These are phyloP conservation scores for Dioscorea cayenensis DNA, from an alignment of 116 monocot genomes.

Conservation along the genomic window DNA sequence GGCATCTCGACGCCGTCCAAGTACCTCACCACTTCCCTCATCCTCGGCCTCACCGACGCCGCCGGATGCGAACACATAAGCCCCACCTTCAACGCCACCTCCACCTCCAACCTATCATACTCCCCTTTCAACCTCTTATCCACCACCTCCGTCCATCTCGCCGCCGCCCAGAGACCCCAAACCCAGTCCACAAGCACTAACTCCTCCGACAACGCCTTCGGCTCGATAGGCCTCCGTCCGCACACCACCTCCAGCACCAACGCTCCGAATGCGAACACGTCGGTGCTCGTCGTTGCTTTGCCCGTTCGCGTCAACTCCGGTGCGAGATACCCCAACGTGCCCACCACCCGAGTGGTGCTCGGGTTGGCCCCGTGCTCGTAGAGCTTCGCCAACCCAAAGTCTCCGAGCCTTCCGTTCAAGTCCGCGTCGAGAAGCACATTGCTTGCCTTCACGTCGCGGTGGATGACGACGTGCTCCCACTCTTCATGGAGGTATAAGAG, in stretches of 20 bases:
- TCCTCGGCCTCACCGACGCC: slow-evolving; percentile 30
- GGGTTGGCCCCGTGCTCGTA: slow-evolving; percentile 41
- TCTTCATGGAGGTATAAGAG: slow-evolving; percentile 30
- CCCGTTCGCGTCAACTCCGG: slow-evolving; percentile 27
- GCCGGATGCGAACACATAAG: slow-evolving; percentile 53
- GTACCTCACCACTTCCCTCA: slow-evolving; percentile 43
- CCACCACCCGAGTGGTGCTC: slow-evolving; percentile 35
- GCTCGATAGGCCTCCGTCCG: slow-evolving; percentile 33
- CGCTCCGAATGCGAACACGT: slow-evolving; percentile 39
- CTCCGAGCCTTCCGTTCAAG: slow-evolving; percentile 27
- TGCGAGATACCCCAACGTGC: slow-evolving; percentile 40
- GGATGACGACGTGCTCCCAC: slow-evolving; percentile 43
- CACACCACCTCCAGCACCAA: slow-evolving; percentile 27
- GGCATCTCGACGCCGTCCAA: slow-evolving; percentile 26
- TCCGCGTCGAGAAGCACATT: slow-evolving; percentile 34
- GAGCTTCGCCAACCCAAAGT: slow-evolving; percentile 40
- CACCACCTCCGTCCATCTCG: slow-evolving; percentile 18
- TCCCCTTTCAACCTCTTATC: slow-evolving; percentile 23
- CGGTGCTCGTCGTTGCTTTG: slow-evolving; percentile 16
- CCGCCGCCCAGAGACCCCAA: slow-evolving; percentile 27
- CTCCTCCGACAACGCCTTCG: slow-evolving; percentile 13
- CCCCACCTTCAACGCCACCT: slow-evolving; percentile 37
- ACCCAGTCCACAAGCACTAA: slow-evolving; percentile 50
- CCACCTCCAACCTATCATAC: slow-evolving; percentile 26
- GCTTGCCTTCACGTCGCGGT: slow-evolving; percentile 41